phyloP scores from a whole-genome alignment of 768 basidiomycete species.

The Kwoniella mangroviensis region DNA sequence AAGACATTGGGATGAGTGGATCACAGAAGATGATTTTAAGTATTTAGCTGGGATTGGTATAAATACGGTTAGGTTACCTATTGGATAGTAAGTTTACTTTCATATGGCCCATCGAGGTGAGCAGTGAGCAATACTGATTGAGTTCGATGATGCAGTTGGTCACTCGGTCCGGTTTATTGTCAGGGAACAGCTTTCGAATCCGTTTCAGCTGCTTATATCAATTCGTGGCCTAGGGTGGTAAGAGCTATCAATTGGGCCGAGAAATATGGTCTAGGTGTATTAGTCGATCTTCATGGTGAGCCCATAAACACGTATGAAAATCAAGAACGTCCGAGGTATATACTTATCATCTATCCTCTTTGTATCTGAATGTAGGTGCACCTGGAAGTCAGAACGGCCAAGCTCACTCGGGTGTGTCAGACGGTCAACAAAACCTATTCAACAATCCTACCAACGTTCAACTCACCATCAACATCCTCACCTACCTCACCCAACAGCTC shows the following conservation, averaged over 20 bases:
- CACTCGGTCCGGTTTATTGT: conserved; percentile 46
- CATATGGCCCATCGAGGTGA: no score
- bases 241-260: conserved; percentile 54
- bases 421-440: conserved; percentile 59
- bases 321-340: not conserved
- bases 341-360: no score
- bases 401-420: conserved; percentile 48
- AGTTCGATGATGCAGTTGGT: conserved; percentile 33
- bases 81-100: conserved; percentile 43
- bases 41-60: conserved; percentile 50
- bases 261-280: conserved; percentile 53
- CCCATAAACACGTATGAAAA: not conserved
- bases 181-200: conserved; percentile 48
- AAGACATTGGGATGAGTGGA: conserved; percentile 54
- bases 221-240: conserved; percentile 51
- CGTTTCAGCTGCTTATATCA: conserved; percentile 47
- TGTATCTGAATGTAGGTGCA: conserved; percentile 5
- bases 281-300: conserved; percentile 52
- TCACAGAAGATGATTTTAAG: conserved; percentile 52
- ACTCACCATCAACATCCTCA: conserved; percentile 61
- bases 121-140: not conserved
- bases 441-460: conserved; percentile 56
- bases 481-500: conserved; percentile 55
- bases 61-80: conserved; percentile 53
- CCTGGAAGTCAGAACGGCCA: conserved; percentile 34